Evolutionary conservation across 2,329 filamentous ascomycete species (phyloP).

Genomic region (Aspergillus sergii): DNA sequence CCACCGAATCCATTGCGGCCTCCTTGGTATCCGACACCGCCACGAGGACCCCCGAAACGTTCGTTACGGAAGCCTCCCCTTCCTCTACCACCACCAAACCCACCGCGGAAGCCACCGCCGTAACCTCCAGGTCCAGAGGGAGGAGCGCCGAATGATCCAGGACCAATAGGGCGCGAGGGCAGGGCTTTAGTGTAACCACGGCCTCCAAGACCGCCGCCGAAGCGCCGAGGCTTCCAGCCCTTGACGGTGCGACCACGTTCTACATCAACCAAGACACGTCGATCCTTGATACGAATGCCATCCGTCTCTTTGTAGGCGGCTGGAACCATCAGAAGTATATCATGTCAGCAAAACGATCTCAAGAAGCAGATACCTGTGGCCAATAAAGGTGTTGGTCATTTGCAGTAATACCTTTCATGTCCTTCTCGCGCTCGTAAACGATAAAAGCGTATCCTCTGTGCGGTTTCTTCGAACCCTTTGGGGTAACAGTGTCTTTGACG

Average conservation of each 20-base stretch:
- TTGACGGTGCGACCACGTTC: constrained; percentile 93
- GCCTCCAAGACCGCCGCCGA: constrained; percentile 89
- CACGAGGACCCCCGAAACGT: constrained; percentile 50
- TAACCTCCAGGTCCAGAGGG: constrained; percentile 60
- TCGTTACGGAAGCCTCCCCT: constrained; percentile 55
- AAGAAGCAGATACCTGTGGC: constrained; percentile 7
- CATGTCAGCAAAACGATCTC: constrained; percentile 39
- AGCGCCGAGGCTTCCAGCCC: constrained; percentile 87
- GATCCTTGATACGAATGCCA: constrained; percentile 88
- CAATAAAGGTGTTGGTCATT: constrained; percentile 16
- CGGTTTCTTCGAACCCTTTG: constrained; percentile 77
- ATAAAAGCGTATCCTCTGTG: constrained; percentile 95
- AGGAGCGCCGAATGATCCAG: constrained; percentile 59
- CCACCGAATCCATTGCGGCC: constrained; percentile 55
- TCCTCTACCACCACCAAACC: constrained; percentile 51
- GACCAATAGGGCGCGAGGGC: constrained; percentile 70
- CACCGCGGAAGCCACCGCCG: constrained; percentile 58
- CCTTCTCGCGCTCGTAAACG: constrained; percentile 94
- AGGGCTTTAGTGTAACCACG: constrained; percentile 87
- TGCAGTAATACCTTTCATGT: constrained; percentile 85
- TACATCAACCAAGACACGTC: constrained; percentile 90
- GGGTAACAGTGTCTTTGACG: constrained; percentile 67
- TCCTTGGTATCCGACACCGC: constrained; percentile 61
- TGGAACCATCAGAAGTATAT: constrained; percentile 54
- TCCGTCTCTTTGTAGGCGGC: constrained; percentile 89